Conservation (phyloP, 805 yeast species). For the Candida caryicola region DNA sequence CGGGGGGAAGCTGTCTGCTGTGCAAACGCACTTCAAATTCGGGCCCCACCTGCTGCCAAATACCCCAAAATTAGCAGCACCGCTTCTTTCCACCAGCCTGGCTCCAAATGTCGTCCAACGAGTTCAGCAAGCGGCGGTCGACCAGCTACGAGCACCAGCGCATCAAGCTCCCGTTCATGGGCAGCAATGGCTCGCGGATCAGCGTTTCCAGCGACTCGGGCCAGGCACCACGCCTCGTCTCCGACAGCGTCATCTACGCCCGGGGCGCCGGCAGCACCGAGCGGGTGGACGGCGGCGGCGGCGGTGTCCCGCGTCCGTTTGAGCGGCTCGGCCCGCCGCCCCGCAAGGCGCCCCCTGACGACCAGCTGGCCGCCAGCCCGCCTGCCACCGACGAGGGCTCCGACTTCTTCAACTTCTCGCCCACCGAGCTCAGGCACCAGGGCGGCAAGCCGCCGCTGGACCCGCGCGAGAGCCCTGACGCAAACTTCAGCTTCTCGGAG, state of each 20-base stretch:
- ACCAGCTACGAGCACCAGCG: slow-evolving; percentile 23
- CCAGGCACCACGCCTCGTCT: slow-evolving; percentile 8
- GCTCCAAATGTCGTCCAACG: not conserved
- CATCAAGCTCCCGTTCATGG: slow-evolving; percentile 11
- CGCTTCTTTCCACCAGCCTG: too few relatives aligned
- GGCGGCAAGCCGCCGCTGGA: not conserved
- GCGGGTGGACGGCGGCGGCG: not conserved
- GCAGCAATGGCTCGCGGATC: slow-evolving; percentile 7
- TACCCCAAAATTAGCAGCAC: too few relatives aligned
- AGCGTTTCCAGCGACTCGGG: slow-evolving; percentile 10
- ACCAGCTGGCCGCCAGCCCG: too few relatives aligned
- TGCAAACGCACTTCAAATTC: too few relatives aligned
- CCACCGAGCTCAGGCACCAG: not conserved
- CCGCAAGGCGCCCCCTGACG: too few relatives aligned
- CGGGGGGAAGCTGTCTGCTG: too few relatives aligned
- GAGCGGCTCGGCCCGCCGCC: too few relatives aligned
- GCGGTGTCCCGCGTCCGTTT: too few relatives aligned
- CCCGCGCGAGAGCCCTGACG: not conserved
- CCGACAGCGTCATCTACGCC: slow-evolving; percentile 22
- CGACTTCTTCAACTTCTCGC: not conserved
- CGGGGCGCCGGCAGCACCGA: slow-evolving; percentile 5
- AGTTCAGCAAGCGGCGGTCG: slow-evolving; percentile 11
- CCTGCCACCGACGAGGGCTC: too few relatives aligned
- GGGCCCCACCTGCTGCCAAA: too few relatives aligned
- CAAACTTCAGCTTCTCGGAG: slow-evolving; percentile 23